Evolutionary conservation across 352 stramenopile species (phyloP).

Genomic region (Pythium diclinum): DNA sequence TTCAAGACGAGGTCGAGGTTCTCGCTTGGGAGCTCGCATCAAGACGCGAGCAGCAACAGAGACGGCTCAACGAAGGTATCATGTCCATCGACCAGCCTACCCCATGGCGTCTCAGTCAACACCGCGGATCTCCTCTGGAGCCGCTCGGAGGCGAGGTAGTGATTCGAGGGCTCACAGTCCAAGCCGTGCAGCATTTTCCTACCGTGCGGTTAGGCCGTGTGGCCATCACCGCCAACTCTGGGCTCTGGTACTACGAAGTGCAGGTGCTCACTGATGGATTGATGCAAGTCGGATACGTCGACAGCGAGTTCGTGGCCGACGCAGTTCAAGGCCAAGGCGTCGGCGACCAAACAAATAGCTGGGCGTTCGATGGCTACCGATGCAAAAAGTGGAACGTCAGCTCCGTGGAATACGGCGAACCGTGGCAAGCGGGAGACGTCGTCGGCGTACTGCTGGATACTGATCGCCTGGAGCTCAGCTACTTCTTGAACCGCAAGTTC

Average conservation of each 20-base stretch:
- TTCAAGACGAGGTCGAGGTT: constrained; percentile 19
- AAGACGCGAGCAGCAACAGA: background rate
- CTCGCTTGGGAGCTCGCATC: constrained; percentile 2
- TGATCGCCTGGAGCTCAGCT: constrained; percentile 83
- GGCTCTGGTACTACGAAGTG: constrained; percentile 91
- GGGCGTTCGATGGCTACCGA: constrained; percentile 89
- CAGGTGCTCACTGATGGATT: constrained; percentile 85
- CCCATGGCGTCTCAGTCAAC: background rate
- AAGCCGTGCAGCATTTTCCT: constrained; percentile 75
- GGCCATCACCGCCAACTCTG: constrained; percentile 47
- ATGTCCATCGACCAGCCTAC: background rate
- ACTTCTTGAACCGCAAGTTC: constrained; percentile 89
- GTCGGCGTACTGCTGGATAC: constrained; percentile 87
- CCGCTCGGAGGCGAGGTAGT: constrained; percentile 70
- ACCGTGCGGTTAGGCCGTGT: constrained; percentile 57
- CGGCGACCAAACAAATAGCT: constrained; percentile 88
- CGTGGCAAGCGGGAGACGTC: constrained; percentile 79
- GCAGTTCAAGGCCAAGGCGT: constrained; percentile 87
- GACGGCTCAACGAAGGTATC: background rate
- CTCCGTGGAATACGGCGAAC: constrained; percentile 78
- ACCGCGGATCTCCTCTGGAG: constrained; percentile 27
- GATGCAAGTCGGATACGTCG: constrained; percentile 93
- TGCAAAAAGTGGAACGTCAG: constrained; percentile 88
- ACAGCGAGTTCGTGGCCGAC: constrained; percentile 80
- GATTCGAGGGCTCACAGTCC: constrained; percentile 49